Evolutionary conservation across 2,329 filamentous ascomycete genomes (phyloP).

Genomic region (Talaromyces atroroseus): DNA sequence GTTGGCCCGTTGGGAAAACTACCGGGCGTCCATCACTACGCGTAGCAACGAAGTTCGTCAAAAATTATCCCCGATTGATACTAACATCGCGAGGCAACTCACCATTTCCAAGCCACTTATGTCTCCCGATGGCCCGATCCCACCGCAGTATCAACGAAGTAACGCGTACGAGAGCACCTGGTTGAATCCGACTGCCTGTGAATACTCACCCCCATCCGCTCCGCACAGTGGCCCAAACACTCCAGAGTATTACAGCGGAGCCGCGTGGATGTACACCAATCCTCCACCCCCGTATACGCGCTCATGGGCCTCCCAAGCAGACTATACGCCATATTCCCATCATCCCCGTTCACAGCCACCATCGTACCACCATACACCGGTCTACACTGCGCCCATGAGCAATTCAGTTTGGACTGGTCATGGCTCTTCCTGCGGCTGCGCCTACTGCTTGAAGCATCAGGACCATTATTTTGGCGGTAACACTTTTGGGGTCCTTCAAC

Average conservation of each 20-base stretch:
- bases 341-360: slow-evolving; percentile 39
- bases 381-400: slow-evolving; percentile 43
- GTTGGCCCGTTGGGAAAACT: slow-evolving; percentile 62
- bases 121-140: slow-evolving; percentile 45
- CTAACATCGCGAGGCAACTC: slow-evolving; percentile 53
- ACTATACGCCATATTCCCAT: slow-evolving; percentile 31
- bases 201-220: slow-evolving; percentile 48
- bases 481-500: slow-evolving; percentile 41
- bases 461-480: slow-evolving; percentile 45
- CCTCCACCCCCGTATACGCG: slow-evolving; percentile 38
- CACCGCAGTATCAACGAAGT: slow-evolving; percentile 46
- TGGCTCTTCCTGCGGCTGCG: slow-evolving; percentile 43
- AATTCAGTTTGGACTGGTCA: slow-evolving; percentile 45
- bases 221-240: slow-evolving; percentile 45
- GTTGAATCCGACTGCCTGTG: slow-evolving; percentile 44
- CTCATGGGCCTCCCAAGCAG: slow-evolving; percentile 31
- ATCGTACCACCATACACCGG: slow-evolving; percentile 45
- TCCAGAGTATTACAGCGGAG: slow-evolving; percentile 43
- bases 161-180: slow-evolving; percentile 46
- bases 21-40: slow-evolving; percentile 49
- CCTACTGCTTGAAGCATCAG: slow-evolving; percentile 45
- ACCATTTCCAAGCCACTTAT: slow-evolving; percentile 46
- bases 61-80: slow-evolving; percentile 59
- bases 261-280: slow-evolving; percentile 40
- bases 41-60: slow-evolving; percentile 42